Conservation (phyloP, 768 basidiomycete species). For the Pleurotus tuber-regium region DNA sequence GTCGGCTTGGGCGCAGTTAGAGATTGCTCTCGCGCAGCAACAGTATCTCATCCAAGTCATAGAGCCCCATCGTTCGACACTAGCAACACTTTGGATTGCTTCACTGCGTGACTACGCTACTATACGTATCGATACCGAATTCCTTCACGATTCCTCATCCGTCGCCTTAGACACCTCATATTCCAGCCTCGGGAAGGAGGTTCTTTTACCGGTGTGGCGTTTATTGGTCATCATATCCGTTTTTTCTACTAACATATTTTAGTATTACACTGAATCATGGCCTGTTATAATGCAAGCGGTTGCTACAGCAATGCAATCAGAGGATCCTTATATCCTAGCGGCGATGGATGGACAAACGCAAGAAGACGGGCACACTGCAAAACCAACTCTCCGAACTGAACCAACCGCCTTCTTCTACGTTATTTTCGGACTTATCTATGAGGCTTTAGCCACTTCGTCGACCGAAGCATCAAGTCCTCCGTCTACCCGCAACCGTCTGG, state of each 20-base stretch:
- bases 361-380: constrained; percentile 20
- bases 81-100: constrained; percentile 86
- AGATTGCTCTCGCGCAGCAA: constrained; percentile 73
- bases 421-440: constrained; percentile 92
- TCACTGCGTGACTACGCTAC: constrained; percentile 90
- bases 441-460: constrained; percentile 70
- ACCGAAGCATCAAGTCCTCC: constrained; percentile 49
- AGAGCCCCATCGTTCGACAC: constrained; percentile 68
- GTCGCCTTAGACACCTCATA: constrained; percentile 80
- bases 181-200: constrained; percentile 86
- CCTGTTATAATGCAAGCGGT: constrained; percentile 81
- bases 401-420: constrained; percentile 85
- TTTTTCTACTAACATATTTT: no score
- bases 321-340: constrained; percentile 64
- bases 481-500: constrained; percentile 41
- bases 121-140: constrained; percentile 86
- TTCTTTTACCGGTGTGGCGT: constrained; percentile 79
- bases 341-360: constrained; percentile 79
- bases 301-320: constrained; percentile 70
- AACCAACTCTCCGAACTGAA: constrained; percentile 42
- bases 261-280: constrained; percentile 92
- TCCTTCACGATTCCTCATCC: constrained; percentile 70
- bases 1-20: constrained; percentile 93
- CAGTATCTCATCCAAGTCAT: constrained; percentile 78
- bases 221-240: no score